Base-by-base conservation (phyloP, 176 grass and related monocot species). In the Musa schizocarpa region DNA sequence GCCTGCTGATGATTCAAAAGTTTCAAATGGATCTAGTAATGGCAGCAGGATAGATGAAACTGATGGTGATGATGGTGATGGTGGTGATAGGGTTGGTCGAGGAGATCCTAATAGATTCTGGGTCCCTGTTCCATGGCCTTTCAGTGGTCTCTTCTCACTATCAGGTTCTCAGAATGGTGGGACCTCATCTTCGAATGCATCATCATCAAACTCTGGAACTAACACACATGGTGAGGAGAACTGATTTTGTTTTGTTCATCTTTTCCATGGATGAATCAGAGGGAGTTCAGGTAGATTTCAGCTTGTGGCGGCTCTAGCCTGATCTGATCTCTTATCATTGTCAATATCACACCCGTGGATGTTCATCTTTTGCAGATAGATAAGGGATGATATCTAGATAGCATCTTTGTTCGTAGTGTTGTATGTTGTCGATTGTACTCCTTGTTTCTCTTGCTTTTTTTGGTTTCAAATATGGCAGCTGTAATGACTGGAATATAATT, bases 41-140 rank as follows among this genome's bases (percentile, higher is more conserved):
- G 56, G 72, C 23, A 81, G 19, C 50, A 80, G 88, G 76, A 77
- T 65, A 20, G 82, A 89, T 54, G 75, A 22, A 17, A 71, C 6
- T 49, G 77, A 76, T 16, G 90, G 74, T 59, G 75, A 78, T 13
- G 66, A 61, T 65, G 83, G 63, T 59, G 75, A 78, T 13, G 66
- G 61, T 65, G 83, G 63, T 71, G 68, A 69, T 50, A 82, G 80
- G 29, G 80, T 24, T 62, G 78, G 29, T 19, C 71, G 69, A 72
- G 90, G 86, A 50, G 82, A 76, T 74, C 81, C 52, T 74, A 93
- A 78, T 72, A 78, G 91, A 82, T 72, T 76, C 8, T 89, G 86
- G 88, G 68, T 85, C 24, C 78, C 84, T 80, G 85, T 87, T 63
- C 90, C 86, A 54, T 91, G 88, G 95, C 85, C 80, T 17, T 91